Conservation (phyloP, 1,139 yeast genomes). For the Sugiyamaella xylanicola region DNA sequence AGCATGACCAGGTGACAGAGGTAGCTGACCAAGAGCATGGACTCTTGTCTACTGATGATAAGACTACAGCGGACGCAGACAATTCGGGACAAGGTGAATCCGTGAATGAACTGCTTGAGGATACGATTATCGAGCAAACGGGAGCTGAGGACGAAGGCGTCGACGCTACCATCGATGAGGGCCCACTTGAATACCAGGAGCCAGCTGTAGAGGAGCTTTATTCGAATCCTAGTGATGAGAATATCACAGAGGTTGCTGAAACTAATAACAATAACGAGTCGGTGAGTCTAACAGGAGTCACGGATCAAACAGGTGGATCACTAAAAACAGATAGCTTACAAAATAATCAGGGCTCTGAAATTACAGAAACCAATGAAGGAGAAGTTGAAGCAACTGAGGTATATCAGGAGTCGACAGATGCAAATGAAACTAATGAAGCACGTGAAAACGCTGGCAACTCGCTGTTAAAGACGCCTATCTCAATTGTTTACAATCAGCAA, state of each 20-base stretch:
- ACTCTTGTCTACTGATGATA: too few species aligned
- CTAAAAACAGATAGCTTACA: too few species aligned
- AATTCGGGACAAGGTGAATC: neutral
- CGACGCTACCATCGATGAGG: neutral
- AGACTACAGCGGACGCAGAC: neutral
- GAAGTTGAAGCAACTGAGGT: too few species aligned
- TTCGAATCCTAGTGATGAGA: neutral
- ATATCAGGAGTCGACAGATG: too few species aligned
- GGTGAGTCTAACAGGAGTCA: too few species aligned
- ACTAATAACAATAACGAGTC: neutral
- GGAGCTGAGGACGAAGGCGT: neutral
- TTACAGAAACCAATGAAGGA: too few species aligned
- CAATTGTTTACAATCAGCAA: slow-evolving; percentile 12
- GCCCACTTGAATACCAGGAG: neutral
- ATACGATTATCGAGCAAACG: slow-evolving; percentile 2
- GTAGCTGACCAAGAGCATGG: too few species aligned
- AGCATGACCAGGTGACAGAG: too few species aligned
- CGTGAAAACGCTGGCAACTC: neutral
- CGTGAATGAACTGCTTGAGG: slow-evolving; percentile 1
- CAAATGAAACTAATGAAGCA: neutral
- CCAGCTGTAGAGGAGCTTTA: neutral
- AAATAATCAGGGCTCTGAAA: too few species aligned
- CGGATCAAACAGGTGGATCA: too few species aligned
- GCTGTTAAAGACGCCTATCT: slow-evolving; percentile 11
- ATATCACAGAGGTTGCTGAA: neutral